A percentile compares a stretch with the other conserved stretches of the same genome.
These are phyloP conservation scores for Sarocladium strictum DNA, from an alignment of 2,329 filamentous ascomycete species.

Conservation along the genomic window DNA sequence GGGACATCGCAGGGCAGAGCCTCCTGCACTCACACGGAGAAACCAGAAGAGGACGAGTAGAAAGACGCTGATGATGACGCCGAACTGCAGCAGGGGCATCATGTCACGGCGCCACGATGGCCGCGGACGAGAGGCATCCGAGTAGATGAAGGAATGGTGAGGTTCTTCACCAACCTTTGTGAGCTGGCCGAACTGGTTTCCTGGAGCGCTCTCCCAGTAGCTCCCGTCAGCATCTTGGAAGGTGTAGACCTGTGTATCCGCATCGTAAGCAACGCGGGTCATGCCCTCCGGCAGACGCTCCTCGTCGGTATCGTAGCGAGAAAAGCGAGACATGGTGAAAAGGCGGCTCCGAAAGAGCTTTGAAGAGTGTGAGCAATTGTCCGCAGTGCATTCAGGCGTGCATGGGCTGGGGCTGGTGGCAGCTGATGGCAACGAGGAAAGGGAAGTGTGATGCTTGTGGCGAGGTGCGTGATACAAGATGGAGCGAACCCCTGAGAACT, in stretches of 20 bases:
- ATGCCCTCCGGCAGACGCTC: slow-evolving; percentile 50
- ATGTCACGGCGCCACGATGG: slow-evolving; percentile 46
- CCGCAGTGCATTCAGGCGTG: no score
- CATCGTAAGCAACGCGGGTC: slow-evolving; percentile 49
- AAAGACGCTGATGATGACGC: slow-evolving; percentile 44
- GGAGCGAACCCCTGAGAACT: no score
- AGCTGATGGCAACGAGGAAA: no score
- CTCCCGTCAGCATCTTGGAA: slow-evolving; percentile 43
- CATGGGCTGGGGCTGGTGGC: no score
- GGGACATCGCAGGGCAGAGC: slow-evolving; percentile 16
- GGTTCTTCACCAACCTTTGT: slow-evolving; percentile 30
- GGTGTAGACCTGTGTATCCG: slow-evolving; percentile 47
- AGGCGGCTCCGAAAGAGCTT: no score
- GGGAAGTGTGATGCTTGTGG: no score
- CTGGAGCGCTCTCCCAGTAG: slow-evolving; percentile 44
- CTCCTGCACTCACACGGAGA: slow-evolving; percentile 21
- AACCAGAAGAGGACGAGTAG: slow-evolving; percentile 46
- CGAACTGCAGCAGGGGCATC: slow-evolving; percentile 53
- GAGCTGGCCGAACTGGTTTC: slow-evolving; percentile 42
- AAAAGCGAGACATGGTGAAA: slow-evolving; percentile 35
- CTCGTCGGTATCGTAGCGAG: slow-evolving; percentile 39
- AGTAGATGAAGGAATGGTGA: slow-evolving; percentile 25
- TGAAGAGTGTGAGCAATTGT: no score
- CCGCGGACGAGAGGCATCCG: slow-evolving; percentile 13
- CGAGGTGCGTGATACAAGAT: no score